phyloP scores from a whole-genome alignment of 169 alveolate species.

The Pseudocohnilembus persalinus region DNA sequence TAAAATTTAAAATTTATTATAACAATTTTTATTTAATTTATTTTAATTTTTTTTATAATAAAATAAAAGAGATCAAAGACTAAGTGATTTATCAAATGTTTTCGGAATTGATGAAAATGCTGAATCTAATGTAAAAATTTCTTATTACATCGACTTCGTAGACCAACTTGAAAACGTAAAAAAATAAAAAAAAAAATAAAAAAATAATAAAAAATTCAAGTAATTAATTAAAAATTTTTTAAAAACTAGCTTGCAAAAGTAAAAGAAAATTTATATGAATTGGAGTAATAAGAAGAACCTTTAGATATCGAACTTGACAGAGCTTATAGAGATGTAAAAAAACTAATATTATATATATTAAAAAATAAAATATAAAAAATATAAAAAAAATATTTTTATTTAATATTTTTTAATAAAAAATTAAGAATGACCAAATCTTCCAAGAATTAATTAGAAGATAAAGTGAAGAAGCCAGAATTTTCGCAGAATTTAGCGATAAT shows the following conservation, averaged over 20 bases:
- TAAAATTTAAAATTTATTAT: slow-evolving; percentile 19
- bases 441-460: slow-evolving; percentile 30
- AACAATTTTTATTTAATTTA: slow-evolving; percentile 11
- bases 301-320: slow-evolving; percentile 32
- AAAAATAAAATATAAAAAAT: not conserved
- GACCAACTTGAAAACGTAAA: slow-evolving; percentile 42
- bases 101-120: slow-evolving; percentile 29
- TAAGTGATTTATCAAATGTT: not conserved
- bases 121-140: slow-evolving; percentile 22
- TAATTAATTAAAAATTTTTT: slow-evolving; percentile 1
- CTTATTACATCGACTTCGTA: slow-evolving; percentile 37
- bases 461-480: slow-evolving; percentile 45
- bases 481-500: slow-evolving; percentile 42
- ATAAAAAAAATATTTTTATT: not conserved
- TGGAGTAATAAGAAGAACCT: slow-evolving; percentile 29
- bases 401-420: not conserved
- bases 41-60: not conserved
- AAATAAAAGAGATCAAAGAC: slow-evolving; percentile 27
- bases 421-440: slow-evolving; percentile 29
- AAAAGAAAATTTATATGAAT: slow-evolving; percentile 5
- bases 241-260: slow-evolving; percentile 13
- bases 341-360: no score
- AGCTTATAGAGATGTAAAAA: slow-evolving; percentile 14
- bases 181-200: no score
- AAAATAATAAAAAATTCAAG: slow-evolving; percentile 3